Percentiles rank a stretch among this genome's conserved stretches.
Conservation (phyloP, 2,329 filamentous ascomycete genomes). For the Penicillium sp. region DNA sequence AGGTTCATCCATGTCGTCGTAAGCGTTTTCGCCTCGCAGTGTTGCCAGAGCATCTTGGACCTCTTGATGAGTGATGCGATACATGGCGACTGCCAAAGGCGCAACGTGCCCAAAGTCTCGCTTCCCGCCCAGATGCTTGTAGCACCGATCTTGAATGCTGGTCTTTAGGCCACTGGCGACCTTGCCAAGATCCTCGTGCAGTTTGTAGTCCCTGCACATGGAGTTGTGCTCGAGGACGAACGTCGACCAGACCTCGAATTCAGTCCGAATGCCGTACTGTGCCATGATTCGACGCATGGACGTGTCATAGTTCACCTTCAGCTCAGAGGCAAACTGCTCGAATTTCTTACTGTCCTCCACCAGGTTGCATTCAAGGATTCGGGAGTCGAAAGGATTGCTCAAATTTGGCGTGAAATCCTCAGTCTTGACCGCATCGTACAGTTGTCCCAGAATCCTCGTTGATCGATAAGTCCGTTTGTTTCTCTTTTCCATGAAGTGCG, state of each 20-base stretch:
- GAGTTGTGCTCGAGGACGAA: slow-evolving; percentile 77
- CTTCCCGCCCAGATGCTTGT: slow-evolving; percentile 61
- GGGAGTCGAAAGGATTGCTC: slow-evolving; percentile 70
- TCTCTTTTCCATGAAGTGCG: slow-evolving; percentile 84
- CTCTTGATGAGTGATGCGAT: slow-evolving; percentile 75
- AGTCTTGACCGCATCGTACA: slow-evolving; percentile 75
- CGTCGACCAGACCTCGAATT: slow-evolving; percentile 89
- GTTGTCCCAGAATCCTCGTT: slow-evolving; percentile 69
- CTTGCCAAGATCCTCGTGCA: slow-evolving; percentile 77
- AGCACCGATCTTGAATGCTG: slow-evolving; percentile 68
- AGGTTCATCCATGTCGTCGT: slow-evolving; percentile 11
- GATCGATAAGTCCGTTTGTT: slow-evolving; percentile 65
- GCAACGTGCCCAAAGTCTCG: slow-evolving; percentile 62
- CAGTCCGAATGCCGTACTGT: slow-evolving; percentile 78
- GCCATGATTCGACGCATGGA: slow-evolving; percentile 78
- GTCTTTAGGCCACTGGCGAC: slow-evolving; percentile 68
- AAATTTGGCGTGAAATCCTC: slow-evolving; percentile 75
- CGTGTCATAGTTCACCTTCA: slow-evolving; percentile 79
- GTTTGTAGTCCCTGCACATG: slow-evolving; percentile 77
- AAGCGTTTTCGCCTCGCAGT: slow-evolving; percentile 34
- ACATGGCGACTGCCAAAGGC: slow-evolving; percentile 83
- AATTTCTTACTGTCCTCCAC: slow-evolving; percentile 53
- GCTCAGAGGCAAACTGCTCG: slow-evolving; percentile 60
- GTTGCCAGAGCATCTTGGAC: slow-evolving; percentile 62
- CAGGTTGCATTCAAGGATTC: slow-evolving; percentile 67